Conservation (phyloP, 768 basidiomycete genomes). For the Leccinum arenicola region DNA sequence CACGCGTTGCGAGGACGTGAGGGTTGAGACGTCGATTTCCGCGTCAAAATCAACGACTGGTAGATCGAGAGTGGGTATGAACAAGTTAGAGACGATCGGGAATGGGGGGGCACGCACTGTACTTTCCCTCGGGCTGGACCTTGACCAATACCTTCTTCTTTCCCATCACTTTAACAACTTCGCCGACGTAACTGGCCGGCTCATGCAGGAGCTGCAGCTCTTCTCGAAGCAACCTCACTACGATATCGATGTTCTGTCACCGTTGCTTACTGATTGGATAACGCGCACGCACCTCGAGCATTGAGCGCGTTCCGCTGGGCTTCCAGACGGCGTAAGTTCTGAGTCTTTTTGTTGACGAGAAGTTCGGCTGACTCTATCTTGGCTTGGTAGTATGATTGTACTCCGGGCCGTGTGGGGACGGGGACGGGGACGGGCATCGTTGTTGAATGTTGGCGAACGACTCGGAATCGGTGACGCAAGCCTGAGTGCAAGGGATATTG, state of each 20-base stretch:
- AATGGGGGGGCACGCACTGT: constrained; percentile 60
- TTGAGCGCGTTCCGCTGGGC: constrained; percentile 97
- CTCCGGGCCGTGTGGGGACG: constrained; percentile 42
- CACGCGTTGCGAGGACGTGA: constrained; percentile 87
- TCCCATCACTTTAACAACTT: constrained; percentile 98
- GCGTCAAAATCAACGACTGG: constrained; percentile 91
- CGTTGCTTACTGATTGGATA: not conserved
- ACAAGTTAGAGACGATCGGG: not conserved
- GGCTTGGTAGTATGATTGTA: constrained; percentile 90
- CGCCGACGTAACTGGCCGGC: constrained; percentile 96
- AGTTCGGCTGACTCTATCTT: constrained; percentile 95
- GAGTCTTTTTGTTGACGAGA: constrained; percentile 93
- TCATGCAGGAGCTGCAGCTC: constrained; percentile 92
- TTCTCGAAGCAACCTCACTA: constrained; percentile 87
- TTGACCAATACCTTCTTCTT: constrained; percentile 99
- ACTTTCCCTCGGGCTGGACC: constrained; percentile 98
- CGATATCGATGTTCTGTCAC: not conserved
- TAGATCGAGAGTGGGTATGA: not conserved
- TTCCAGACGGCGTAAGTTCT: constrained; percentile 92
- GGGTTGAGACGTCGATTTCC: constrained; percentile 74
- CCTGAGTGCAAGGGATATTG: not conserved
- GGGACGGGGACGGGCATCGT: constrained; percentile 32
- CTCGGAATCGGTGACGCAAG: not conserved
- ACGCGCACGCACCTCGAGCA: constrained; percentile 67
- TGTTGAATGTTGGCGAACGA: not conserved